phyloP scores from a whole-genome alignment of 1,284 basidiomycete species.

The Tilletia caries region DNA sequence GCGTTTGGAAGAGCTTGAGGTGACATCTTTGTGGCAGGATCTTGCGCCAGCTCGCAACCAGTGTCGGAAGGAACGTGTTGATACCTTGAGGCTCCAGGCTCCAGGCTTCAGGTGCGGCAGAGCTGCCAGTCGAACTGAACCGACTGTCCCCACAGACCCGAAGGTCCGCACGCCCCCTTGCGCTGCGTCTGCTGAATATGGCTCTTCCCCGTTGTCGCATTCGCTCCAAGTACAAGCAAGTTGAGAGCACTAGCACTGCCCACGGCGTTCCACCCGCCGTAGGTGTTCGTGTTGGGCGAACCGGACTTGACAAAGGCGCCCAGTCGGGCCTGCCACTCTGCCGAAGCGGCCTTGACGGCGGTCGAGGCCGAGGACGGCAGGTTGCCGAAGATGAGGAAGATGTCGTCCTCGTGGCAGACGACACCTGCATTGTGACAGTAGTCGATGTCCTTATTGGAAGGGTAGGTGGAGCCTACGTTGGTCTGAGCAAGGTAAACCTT shows the following conservation, averaged over 20 bases:
- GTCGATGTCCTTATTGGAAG: constrained; percentile 27
- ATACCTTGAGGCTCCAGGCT: too few species aligned
- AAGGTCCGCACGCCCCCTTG: not conserved
- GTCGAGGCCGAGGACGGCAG: not conserved
- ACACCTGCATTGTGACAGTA: constrained; percentile 26
- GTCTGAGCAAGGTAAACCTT: constrained; percentile 27
- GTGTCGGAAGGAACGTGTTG: too few species aligned
- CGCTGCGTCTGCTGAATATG: constrained; percentile 5
- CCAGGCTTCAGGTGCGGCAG: constrained; percentile 27
- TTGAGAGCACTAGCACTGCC: constrained; percentile 11
- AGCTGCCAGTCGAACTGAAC: constrained; percentile 44
- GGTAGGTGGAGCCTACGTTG: constrained; percentile 28
- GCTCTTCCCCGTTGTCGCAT: not conserved
- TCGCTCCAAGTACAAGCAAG: constrained; percentile 27
- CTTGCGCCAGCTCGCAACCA: too few species aligned
- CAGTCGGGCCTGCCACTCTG: constrained; percentile 35
- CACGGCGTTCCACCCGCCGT: constrained; percentile 23
- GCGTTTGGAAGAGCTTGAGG: too few species aligned
- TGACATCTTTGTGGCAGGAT: too few species aligned
- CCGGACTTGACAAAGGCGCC: constrained; percentile 28
- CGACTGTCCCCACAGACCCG: constrained; percentile 26
- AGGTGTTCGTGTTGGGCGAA: constrained; percentile 23
- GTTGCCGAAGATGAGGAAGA: constrained; percentile 31
- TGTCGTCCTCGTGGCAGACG: constrained; percentile 48
- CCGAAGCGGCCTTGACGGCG: constrained; percentile 12